Base-by-base conservation (phyloP, 805 yeast genomes). In the Henningerozyma blattae region DNA sequence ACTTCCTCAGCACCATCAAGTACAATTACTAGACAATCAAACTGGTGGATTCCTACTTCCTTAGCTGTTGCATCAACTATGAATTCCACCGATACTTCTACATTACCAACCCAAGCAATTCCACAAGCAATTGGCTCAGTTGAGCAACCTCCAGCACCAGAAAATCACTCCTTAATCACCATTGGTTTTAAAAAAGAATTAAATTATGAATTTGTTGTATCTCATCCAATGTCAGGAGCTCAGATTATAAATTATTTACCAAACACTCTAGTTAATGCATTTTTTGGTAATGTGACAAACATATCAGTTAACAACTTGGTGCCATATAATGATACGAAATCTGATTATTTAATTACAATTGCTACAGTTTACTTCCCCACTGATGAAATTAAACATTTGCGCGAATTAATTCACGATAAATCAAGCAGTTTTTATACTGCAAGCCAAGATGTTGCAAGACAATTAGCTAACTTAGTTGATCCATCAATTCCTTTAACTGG, bases 341-440 rank as follows among this genome's bases (percentile, higher is more conserved):
- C 64, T 32, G 64, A 63, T 31, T 89, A 84, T 56, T 70, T 85
- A 39, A 83, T 83, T 35, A 81, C 96, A 0, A 82, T 87, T 40
- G 97, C 96, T 5, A 80, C 80, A 53, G 79, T 84, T 35, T 85
- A 81, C 53, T 79, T 85, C 61, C 94, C 94, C 16, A 53, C 59
- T 9, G 53, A 56, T 10, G 58, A 67, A 20, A 67, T 82, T 14
- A 45, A 54, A 1, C 52, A 61, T 0, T 63, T 89, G 41, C 70
- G 71, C 38, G 56, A 56, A 14, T 55, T 65, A 26, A 55, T 89
- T 28, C 75, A 80, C 31, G 60, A 65, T 35, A 58, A 73, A 36
- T 46, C 68, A 0, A 45, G 60, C 9, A 82, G 94, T 3, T 53
- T 91, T 32, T 89, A 80, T 58, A 44, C 62, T 34, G 71, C 69